Conservation (phyloP, 768 basidiomycete species). For the Pholiota conissans region DNA sequence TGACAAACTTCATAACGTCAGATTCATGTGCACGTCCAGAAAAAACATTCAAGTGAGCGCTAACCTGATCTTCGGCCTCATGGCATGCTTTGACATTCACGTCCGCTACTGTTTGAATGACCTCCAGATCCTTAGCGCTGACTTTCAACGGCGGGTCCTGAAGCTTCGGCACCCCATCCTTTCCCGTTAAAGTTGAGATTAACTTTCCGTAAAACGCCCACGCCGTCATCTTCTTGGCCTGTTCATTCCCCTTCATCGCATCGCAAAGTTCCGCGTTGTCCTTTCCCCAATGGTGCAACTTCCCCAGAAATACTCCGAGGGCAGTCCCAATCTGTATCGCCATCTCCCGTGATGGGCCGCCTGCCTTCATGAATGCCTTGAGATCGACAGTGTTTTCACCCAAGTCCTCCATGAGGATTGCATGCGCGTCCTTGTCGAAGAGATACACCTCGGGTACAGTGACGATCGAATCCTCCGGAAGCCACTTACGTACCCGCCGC, state of each 20-base stretch:
- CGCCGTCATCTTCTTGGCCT: slow-evolving; percentile 41
- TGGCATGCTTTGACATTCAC: slow-evolving; percentile 26
- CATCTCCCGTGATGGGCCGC: slow-evolving; percentile 26
- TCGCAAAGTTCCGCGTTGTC: slow-evolving; percentile 24
- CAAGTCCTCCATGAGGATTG: slow-evolving; percentile 65
- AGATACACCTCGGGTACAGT: slow-evolving; percentile 49
- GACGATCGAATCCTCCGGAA: slow-evolving; percentile 37
- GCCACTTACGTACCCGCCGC: slow-evolving; percentile 37
- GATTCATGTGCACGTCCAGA: neutral
- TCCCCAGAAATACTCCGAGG: slow-evolving; percentile 56
- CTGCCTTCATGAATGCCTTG: slow-evolving; percentile 39
- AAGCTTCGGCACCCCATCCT: slow-evolving; percentile 32
- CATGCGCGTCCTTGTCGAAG: slow-evolving; percentile 48
- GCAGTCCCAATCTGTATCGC: slow-evolving; percentile 48
- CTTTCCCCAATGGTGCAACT: slow-evolving; percentile 50
- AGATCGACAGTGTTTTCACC: slow-evolving; percentile 41
- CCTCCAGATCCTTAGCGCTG: slow-evolving; percentile 32
- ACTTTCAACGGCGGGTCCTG: slow-evolving; percentile 41
- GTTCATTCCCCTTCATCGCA: slow-evolving; percentile 38
- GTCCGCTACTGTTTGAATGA: slow-evolving; percentile 21
- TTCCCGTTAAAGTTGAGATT: slow-evolving; percentile 35
- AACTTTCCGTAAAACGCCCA: slow-evolving; percentile 46
- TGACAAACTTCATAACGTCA: slow-evolving; percentile 36
- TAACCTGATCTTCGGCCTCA: slow-evolving; percentile 27
- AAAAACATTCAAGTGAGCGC: neutral